Evolutionary conservation across 768 basidiomycete species (phyloP).

Genomic region (Cyclocybe cylindracea): DNA sequence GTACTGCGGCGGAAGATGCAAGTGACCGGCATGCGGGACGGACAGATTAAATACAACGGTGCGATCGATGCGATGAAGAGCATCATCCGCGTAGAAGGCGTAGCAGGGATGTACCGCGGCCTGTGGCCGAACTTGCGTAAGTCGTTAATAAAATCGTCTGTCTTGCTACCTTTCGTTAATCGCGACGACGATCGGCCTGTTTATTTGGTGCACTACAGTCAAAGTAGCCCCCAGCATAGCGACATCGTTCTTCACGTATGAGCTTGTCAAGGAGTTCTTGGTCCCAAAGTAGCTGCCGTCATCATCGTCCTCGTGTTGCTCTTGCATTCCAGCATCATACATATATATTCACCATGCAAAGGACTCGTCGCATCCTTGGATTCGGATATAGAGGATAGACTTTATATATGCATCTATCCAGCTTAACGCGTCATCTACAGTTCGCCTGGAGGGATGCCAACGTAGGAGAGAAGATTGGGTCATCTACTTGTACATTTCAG

Average conservation of each 20-base stretch:
- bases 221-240: conserved; percentile 92
- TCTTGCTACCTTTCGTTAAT: conserved; percentile 18
- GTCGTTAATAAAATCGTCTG: conserved; percentile 18
- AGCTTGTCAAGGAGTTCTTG: conserved; percentile 42
- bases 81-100: conserved; percentile 74
- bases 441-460: too few species aligned
- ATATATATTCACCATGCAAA: too few species aligned
- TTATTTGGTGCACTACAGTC: conserved; percentile 42
- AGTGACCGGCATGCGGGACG: conserved; percentile 75
- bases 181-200: neutral
- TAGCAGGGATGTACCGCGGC: conserved; percentile 78
- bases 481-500: too few species aligned
- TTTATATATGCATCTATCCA: too few species aligned
- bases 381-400: too few species aligned
- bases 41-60: conserved; percentile 70
- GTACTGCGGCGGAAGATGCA: conserved; percentile 96
- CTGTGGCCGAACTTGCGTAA: conserved; percentile 87
- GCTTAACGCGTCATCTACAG: too few species aligned
- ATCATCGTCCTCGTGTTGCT: too few species aligned
- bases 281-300: neutral
- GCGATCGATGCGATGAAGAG: conserved; percentile 76
- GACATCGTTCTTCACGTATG: conserved; percentile 84
- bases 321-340: too few species aligned
- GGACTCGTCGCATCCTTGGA: too few species aligned
- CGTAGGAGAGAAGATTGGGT: too few species aligned